Evolutionary conservation across 2,329 filamentous ascomycete species (phyloP).

Genomic region (Fusarium duplospermum): DNA sequence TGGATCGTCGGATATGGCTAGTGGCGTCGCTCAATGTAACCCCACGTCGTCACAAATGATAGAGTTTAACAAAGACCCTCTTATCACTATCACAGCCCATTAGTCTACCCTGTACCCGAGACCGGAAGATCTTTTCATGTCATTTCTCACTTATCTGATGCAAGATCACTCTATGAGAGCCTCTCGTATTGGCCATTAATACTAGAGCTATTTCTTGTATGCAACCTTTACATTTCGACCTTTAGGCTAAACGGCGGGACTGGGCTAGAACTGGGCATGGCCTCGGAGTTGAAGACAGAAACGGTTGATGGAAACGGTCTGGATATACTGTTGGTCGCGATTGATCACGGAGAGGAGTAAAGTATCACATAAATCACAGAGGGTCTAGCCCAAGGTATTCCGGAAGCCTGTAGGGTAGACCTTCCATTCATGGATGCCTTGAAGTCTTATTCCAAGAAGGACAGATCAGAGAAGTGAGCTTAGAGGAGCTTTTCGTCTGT

Average conservation of each 20-base stretch:
- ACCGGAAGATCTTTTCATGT: background rate
- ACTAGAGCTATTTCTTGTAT: background rate
- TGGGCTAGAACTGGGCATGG: background rate
- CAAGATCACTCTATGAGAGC: background rate
- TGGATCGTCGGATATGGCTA: background rate
- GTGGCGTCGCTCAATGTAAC: background rate
- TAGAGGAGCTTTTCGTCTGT: background rate
- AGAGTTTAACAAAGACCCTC: background rate
- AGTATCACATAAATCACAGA: background rate
- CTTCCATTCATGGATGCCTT: too few relatives aligned
- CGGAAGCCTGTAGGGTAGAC: background rate
- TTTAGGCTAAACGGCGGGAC: background rate
- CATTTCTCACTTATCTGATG: background rate
- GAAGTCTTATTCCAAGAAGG: background rate
- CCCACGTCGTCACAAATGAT: background rate
- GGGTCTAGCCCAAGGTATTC: background rate
- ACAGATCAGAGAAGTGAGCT: background rate
- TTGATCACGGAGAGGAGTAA: background rate
- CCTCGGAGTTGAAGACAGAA: background rate
- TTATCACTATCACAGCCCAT: background rate
- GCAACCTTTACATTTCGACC: background rate
- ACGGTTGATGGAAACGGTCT: background rate
- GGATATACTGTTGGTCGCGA: background rate
- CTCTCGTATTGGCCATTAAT: background rate
- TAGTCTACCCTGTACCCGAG: background rate